These are phyloP conservation scores for Penicillium sp. DNA, from an alignment of 2,329 filamentous ascomycete species.

Conservation along the genomic window DNA sequence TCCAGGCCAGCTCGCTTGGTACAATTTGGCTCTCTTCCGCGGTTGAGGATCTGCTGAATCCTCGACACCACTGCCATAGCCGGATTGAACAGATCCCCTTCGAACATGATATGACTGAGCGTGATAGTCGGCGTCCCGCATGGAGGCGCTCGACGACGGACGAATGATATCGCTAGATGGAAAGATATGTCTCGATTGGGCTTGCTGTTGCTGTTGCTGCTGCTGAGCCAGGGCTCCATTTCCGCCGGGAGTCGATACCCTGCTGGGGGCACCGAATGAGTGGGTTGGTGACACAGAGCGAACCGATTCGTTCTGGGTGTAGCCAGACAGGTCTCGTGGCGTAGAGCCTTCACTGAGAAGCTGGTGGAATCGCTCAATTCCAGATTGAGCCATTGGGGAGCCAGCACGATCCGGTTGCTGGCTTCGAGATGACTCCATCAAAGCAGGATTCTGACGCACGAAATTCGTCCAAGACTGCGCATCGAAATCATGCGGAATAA, in stretches of 20 bases:
- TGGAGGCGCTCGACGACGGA: constrained; percentile 61
- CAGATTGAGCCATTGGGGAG: constrained; percentile 42
- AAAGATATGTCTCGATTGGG: constrained; percentile 23
- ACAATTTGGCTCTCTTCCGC: constrained; percentile 78
- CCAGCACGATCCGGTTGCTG: constrained; percentile 26
- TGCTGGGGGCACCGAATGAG: constrained; percentile 36
- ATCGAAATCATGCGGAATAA: constrained; percentile 62
- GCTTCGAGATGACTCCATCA: constrained; percentile 28
- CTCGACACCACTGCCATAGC: constrained; percentile 71
- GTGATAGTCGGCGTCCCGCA: constrained; percentile 38
- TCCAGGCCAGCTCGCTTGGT: constrained; percentile 68
- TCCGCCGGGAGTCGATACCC: constrained; percentile 39
- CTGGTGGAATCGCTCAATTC: constrained; percentile 46
- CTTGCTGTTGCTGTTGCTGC: constrained; percentile 21
- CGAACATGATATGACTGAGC: constrained; percentile 26
- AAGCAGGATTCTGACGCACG: constrained; percentile 64
- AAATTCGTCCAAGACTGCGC: constrained; percentile 75
- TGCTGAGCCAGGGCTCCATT: constrained; percentile 25
- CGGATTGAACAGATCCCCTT: constrained; percentile 46
- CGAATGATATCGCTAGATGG: constrained; percentile 52
- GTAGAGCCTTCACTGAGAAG: constrained; percentile 46
- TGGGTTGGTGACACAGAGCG: constrained; percentile 41
- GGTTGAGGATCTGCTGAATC: constrained; percentile 59
- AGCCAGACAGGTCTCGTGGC: constrained; percentile 39
- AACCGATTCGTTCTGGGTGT: constrained; percentile 29